Percentiles rank a stretch among this genome's conserved stretches.
Conservation (phyloP, 192 early-diverging fungal genomes). For the Entomortierella parvispora region DNA sequence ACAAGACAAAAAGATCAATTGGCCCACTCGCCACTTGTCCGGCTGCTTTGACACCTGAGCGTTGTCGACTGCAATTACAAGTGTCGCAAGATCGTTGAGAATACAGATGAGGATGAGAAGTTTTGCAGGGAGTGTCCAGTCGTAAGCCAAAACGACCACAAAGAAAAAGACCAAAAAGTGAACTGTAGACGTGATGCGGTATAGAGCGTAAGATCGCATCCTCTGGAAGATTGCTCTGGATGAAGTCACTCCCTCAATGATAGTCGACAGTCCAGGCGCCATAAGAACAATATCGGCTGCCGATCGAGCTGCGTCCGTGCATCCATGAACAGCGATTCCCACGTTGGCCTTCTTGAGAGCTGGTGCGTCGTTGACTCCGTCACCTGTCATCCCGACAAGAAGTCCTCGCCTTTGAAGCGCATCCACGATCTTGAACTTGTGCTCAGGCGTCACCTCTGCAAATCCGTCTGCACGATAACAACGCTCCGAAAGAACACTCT, state of each 20-base stretch:
- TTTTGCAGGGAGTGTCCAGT: conserved; percentile 83
- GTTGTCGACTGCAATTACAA: conserved; percentile 94
- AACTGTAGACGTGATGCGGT: conserved; percentile 93
- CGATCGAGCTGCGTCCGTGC: conserved; percentile 91
- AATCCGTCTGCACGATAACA: conserved; percentile 89
- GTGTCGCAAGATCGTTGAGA: conserved; percentile 86
- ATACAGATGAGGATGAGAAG: conserved; percentile 91
- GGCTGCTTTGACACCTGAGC: conserved; percentile 86
- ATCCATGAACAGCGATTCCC: conserved; percentile 92
- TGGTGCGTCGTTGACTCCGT: conserved; percentile 96
- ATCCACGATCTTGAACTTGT: conserved; percentile 94
- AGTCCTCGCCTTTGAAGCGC: conserved; percentile 83
- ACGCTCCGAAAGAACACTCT: conserved; percentile 78
- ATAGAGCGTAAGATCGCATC: conserved; percentile 88
- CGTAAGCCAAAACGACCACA: conserved; percentile 80
- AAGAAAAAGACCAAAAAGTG: conserved; percentile 97
- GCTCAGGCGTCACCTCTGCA: conserved; percentile 94
- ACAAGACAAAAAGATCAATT: conserved; percentile 82
- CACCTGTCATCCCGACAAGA: conserved; percentile 91
- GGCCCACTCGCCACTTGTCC: conserved; percentile 95
- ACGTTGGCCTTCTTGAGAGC: conserved; percentile 96
- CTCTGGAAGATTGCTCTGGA: conserved; percentile 93
- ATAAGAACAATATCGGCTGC: conserved; percentile 94
- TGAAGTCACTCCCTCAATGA: conserved; percentile 87
- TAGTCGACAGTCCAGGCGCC: conserved; percentile 86